Base-by-base conservation (phyloP, 331 rosid species). In the Prunus yedoensis region DNA sequence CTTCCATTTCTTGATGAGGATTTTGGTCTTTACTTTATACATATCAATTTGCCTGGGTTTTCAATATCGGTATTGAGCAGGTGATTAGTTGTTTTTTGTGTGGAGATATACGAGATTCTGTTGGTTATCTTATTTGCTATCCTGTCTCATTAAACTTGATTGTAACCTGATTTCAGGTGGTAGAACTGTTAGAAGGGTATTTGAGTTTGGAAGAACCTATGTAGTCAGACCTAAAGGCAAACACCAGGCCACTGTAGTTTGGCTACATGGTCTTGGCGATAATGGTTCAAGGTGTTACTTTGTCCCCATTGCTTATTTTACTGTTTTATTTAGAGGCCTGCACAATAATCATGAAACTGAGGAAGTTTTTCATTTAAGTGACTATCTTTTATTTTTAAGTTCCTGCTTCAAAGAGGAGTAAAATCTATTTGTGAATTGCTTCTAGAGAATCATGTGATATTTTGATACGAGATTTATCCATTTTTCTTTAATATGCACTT, bases 211-310 rank as follows among this genome's bases (percentile, higher is more conserved):
- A 67, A 89, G 89, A 84, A 95, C 99, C 43, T 87, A 95, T 79
- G 99, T 92, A 62, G 98, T 95, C 53, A 89, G 87, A 87, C 99
- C 99, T 77, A 95, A 92, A 80, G 99, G 97, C 61, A 92, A 85
- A 90, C 99, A 95, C 86, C 99, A 90, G 87, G 99, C 99, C 75
- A 95, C 99, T 11, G 82, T 95, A 68, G 97, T 95, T 79, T 95
- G 99, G 99, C 89, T 95, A 49, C 99, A 92, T 75, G 99, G 99
- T 73, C 98, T 95, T 16, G 99, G 99, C 28, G 99, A 95, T 79
- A 92, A 95, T 81, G 99, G 99, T 82, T 84, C 99, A 76, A 95
- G 99, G 99, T 94, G 85, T 68, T 68, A 66, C 59, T 62, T 47
- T 78, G 68, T 76, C 64, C 83, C 66, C 79, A 23, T 74, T 62